Conservation (phyloP, 2,329 filamentous ascomycete species). For the Aspergillus eucalypticola region DNA sequence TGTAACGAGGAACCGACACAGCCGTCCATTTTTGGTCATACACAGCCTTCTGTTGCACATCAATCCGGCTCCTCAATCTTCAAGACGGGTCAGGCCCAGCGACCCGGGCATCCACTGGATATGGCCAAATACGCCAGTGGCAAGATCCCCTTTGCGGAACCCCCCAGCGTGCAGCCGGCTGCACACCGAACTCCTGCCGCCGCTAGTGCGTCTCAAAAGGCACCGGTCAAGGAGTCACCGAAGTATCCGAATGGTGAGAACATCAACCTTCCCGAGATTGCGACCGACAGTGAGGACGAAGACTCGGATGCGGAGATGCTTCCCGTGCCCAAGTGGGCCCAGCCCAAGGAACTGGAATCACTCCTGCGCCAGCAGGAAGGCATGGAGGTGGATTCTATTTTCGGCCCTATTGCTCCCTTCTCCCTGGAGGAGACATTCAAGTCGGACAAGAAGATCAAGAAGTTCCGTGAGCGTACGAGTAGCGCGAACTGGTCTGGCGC, state of each 20-base stretch:
- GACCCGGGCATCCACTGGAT: constrained; percentile 70
- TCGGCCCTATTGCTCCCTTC: constrained; percentile 82
- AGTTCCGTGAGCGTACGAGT: constrained; percentile 86
- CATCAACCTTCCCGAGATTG: constrained; percentile 91
- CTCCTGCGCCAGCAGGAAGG: constrained; percentile 80
- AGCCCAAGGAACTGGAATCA: constrained; percentile 76
- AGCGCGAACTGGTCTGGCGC: constrained; percentile 89
- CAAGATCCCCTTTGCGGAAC: constrained; percentile 85
- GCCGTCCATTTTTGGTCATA: constrained; percentile 42
- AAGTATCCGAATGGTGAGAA: constrained; percentile 85
- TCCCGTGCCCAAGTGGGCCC: constrained; percentile 77
- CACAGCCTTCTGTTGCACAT: constrained; percentile 36
- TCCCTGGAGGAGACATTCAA: constrained; percentile 97
- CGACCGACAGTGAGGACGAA: constrained; percentile 90
- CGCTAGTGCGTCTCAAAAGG: constrained; percentile 47
- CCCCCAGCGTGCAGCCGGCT: constrained; percentile 52
- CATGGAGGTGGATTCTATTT: constrained; percentile 75
- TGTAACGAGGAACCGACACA: constrained; percentile 35
- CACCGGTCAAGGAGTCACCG: constrained; percentile 66
- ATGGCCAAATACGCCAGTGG: constrained; percentile 86
- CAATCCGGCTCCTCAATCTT: constrained; percentile 36
- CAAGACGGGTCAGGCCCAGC: constrained; percentile 56
- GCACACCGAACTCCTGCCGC: constrained; percentile 68
- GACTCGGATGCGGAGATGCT: constrained; percentile 66
- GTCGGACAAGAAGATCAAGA: constrained; percentile 83